phyloP scores from a whole-genome alignment of 495 filamentous ascomycete genomes.

The Massariosphaeria phaeospora region DNA sequence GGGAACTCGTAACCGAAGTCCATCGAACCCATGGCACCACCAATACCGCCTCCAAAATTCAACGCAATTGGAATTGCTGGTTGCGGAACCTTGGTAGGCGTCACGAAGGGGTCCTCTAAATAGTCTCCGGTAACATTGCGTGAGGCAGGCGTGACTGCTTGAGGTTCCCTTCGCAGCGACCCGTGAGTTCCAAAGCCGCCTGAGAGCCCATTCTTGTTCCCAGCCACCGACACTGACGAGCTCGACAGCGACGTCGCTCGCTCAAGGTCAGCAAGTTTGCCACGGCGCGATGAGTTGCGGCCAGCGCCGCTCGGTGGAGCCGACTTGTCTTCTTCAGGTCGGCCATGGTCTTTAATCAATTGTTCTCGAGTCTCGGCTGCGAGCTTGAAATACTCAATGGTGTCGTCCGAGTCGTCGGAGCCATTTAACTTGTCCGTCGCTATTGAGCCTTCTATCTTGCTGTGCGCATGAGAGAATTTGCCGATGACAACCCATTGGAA shows the following conservation, averaged over 20 bases:
- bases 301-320: background rate
- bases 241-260: constrained; percentile 17
- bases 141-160: background rate
- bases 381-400: constrained; percentile 38
- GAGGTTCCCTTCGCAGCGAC: background rate
- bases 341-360: background rate
- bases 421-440: constrained; percentile 36
- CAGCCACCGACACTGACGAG: constrained; percentile 1
- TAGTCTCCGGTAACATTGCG: constrained; percentile 5
- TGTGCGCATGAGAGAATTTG: constrained; percentile 36
- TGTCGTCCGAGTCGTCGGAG: constrained; percentile 33
- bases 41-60: background rate
- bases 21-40: constrained; percentile 12
- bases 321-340: background rate
- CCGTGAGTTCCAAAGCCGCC: background rate
- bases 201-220: background rate
- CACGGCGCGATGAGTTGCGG: background rate
- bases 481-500: constrained; percentile 41
- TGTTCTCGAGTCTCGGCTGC: constrained; percentile 37
- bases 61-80: background rate
- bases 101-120: constrained; percentile 25
- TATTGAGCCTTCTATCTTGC: constrained; percentile 39
- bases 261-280: constrained; percentile 3
- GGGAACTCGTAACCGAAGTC: constrained; percentile 21
- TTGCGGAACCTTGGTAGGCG: background rate